A percentile compares a stretch with the other conserved stretches of the same genome.
These are phyloP conservation scores for Saccharum hybrid DNA, from an alignment of 202 grass and related monocot genomes.

Conservation along the genomic window DNA sequence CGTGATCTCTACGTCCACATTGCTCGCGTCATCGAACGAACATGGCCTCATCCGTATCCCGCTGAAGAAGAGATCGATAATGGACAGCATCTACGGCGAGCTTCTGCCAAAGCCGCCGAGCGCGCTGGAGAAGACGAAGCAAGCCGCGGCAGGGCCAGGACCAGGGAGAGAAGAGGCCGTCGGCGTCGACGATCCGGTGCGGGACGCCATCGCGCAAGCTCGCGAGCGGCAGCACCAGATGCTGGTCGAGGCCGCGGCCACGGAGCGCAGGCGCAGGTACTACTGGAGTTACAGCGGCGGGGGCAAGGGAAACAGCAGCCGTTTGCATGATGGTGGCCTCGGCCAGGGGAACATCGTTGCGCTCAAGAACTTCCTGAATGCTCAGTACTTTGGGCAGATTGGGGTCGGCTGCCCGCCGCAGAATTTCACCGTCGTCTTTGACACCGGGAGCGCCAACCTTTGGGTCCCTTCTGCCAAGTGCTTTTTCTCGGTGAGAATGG, in stretches of 20 bases:
- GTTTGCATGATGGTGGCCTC: background rate
- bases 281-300: slow-evolving; percentile 32
- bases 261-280: slow-evolving; percentile 35
- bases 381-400: slow-evolving; percentile 85
- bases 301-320: background rate
- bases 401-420: slow-evolving; percentile 73
- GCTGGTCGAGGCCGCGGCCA: slow-evolving; percentile 37
- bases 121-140: background rate
- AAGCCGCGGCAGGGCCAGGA: background rate
- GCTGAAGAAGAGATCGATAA: slow-evolving; percentile 56
- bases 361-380: slow-evolving; percentile 89
- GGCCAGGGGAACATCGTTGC: slow-evolving; percentile 42
- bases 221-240: slow-evolving; percentile 35
- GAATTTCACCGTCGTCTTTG: slow-evolving; percentile 95
- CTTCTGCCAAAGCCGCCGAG: background rate
- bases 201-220: slow-evolving; percentile 36
- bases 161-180: too few species aligned
- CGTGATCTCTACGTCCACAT: slow-evolving; percentile 4
- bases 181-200: slow-evolving; percentile 35
- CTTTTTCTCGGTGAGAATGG: slow-evolving; percentile 65
- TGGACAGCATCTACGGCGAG: slow-evolving; percentile 43
- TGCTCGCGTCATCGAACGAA: slow-evolving; percentile 24
- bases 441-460: slow-evolving; percentile 92
- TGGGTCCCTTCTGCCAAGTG: slow-evolving; percentile 97
- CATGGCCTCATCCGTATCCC: slow-evolving; percentile 55